phyloP scores from a whole-genome alignment of 2,329 filamentous ascomycete genomes.

The Ophiostoma fasciatum region DNA sequence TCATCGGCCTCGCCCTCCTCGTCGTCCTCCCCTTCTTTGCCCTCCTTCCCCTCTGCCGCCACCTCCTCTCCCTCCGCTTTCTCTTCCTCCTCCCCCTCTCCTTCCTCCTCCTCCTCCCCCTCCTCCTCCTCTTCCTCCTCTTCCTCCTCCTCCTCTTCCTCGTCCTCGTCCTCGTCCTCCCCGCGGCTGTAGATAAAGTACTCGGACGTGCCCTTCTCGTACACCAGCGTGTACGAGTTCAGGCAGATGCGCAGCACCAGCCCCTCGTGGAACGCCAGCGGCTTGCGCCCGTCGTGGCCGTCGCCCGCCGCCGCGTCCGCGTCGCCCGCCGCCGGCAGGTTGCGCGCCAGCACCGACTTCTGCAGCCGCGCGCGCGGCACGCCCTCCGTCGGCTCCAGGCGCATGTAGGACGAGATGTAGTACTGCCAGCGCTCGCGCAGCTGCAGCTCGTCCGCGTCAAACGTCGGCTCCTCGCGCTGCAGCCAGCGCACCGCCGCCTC shows the following conservation, averaged over 20 bases:
- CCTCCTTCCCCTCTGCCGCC: conserved; percentile 4
- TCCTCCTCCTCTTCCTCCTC: conserved; percentile 3
- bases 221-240: conserved; percentile 67
- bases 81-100: background rate
- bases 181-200: conserved; percentile 58
- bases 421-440: conserved; percentile 78
- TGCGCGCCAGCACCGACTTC: conserved; percentile 56
- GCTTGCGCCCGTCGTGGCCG: conserved; percentile 42
- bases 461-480: conserved; percentile 55
- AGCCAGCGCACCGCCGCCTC: conserved; percentile 60
- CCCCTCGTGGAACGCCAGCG: conserved; percentile 49
- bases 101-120: background rate
- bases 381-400: conserved; percentile 76
- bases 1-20: background rate
- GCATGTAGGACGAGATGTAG: conserved; percentile 85
- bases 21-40: background rate
- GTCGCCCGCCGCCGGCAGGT: conserved; percentile 47
- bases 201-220: conserved; percentile 54
- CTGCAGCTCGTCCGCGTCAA: conserved; percentile 81
- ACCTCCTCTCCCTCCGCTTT: conserved; percentile 5
- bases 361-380: conserved; percentile 49
- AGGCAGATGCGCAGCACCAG: conserved; percentile 60
- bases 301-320: conserved; percentile 48
- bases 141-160: conserved; percentile 3
- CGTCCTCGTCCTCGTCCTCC: conserved; percentile 52